Base-by-base conservation (phyloP, 2,329 filamentous ascomycete species). In the Incumbomyces lentus region DNA sequence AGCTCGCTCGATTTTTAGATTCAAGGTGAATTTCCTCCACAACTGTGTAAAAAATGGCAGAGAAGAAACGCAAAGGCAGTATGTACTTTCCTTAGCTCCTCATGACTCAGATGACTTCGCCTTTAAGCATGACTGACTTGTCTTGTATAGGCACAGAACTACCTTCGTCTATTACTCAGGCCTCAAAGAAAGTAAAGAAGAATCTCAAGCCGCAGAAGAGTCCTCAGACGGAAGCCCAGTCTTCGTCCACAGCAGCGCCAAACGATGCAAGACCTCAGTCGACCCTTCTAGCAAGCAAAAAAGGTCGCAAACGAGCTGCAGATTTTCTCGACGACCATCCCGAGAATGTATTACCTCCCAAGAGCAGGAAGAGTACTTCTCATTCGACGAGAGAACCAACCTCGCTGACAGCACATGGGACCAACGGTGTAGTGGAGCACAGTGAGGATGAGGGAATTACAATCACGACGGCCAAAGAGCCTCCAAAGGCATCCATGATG, bases 101-200 rank as follows among this genome's bases (percentile, higher is more conserved):
- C 22, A 26, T 5, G 8, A 26, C 8, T 26, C 8, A 8, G 22
- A 5, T 26, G 22, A 8, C 22, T 26, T 8, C 22, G 8, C 8
- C 22, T 26, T 26, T 8, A 10, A 35, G 40, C 39, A 12, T 17
- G 30, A 5, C 29, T 33, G n/a, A 40, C n/a, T 47, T n/a, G 33
- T 14, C n/a, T 10, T 36, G 41, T 52, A 30, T 18, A 17, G 17
- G 40, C 14, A 18, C 33, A 52, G 51, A 49, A 26, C 48, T 52
- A 17, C 42, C 42, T 16, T 49, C 36, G 19, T 36, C 49, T 8
- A 36, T 22, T 6, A 50, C 52, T 37, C 37, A 50, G 18, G 75
- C 75, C 59, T 78, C 79, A 18, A 83, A 83, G 60, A 69, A 69
- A 59, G 78, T 79, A 19, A 83, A 82, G 60, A 69, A 69, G 54